Evolutionary conservation across 306 rosid genomes (phyloP).

Genomic region (Corylus heterophylla): DNA sequence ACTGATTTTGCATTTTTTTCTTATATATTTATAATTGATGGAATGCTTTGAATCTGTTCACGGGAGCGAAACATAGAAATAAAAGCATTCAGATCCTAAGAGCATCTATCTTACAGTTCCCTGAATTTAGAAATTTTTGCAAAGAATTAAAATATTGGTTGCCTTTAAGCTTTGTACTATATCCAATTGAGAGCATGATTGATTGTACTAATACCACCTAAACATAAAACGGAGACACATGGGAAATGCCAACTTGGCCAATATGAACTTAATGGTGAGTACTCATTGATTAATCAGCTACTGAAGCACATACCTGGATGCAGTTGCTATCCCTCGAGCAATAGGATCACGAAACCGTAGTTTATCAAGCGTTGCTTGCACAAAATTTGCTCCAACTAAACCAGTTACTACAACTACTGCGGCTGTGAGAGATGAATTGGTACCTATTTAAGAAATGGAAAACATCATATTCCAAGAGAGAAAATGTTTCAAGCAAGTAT

Average conservation of each 20-base stretch:
- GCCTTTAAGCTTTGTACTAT: neutral
- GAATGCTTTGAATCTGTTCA: neutral
- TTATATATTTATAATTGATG: neutral
- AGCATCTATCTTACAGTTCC: neutral
- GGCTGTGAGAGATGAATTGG: constrained; percentile 90
- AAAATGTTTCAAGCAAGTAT: constrained; percentile 3
- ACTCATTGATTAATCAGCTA: neutral
- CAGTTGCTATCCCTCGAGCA: constrained; percentile 97
- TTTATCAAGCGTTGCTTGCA: constrained; percentile 77
- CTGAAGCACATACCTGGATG: constrained; percentile 69
- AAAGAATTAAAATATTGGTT: neutral
- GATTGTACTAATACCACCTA: no score
- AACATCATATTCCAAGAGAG: constrained; percentile 11
- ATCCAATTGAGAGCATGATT: neutral
- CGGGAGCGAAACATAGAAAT: neutral
- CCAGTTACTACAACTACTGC: constrained; percentile 94
- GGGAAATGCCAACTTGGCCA: no score
- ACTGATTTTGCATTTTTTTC: no score
- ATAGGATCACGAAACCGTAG: constrained; percentile 82
- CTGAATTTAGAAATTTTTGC: neutral
- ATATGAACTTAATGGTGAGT: neutral
- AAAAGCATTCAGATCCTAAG: neutral
- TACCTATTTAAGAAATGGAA: constrained; percentile 46
- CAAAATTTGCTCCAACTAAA: constrained; percentile 93
- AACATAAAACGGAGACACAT: no score